phyloP scores from a whole-genome alignment of 305 asterid species.

The Solanum hybrid region DNA sequence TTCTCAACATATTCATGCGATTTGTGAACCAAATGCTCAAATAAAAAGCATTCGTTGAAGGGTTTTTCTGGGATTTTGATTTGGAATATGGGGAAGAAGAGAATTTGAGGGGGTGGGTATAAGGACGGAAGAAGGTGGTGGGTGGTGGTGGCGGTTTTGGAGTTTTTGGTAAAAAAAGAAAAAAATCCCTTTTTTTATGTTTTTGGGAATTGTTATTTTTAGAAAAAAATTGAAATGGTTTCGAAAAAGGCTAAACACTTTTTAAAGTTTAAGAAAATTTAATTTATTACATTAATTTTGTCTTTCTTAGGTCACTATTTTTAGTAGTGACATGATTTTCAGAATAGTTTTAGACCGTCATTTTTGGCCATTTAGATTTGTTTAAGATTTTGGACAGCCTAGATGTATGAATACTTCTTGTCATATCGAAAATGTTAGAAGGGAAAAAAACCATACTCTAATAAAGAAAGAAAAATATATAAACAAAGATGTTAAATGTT shows the following conservation, averaged over 20 bases:
- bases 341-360: not conserved
- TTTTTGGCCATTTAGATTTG: not conserved
- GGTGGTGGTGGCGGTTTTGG: conserved; percentile 10
- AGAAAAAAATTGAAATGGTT: conserved; percentile 10
- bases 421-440: not conserved
- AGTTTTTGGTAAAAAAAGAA: not conserved
- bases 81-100: not conserved
- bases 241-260: not conserved
- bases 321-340: conserved; percentile 1
- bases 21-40: not conserved
- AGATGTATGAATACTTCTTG: not conserved
- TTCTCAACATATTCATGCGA: not conserved
- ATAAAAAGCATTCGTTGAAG: not conserved
- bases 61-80: conserved; percentile 7
- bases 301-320: conserved; percentile 8
- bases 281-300: not conserved
- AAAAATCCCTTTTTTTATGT: not conserved
- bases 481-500: not conserved
- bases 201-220: not conserved
- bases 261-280: not conserved
- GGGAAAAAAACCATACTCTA: not conserved
- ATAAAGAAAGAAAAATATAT: not conserved
- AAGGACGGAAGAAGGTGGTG: conserved; percentile 4
- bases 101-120: conserved; percentile 6
- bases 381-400: conserved; percentile 2